Evolutionary conservation across 2,329 filamentous ascomycete species (phyloP).

Genomic region (Rhexocercosporidium sp.): DNA sequence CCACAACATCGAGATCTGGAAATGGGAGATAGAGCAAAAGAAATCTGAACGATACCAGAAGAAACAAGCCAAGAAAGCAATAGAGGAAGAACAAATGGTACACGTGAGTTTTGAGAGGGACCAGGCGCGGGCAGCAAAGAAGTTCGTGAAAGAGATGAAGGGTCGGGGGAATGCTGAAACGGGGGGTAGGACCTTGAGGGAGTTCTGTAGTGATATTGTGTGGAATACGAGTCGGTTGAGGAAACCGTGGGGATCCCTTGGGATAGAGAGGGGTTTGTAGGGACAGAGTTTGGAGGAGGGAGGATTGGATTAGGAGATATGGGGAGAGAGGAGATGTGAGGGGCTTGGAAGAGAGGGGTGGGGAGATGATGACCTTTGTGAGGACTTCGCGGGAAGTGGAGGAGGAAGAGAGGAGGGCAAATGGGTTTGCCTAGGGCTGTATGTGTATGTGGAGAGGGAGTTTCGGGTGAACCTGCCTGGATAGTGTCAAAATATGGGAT

Average conservation of each 20-base stretch:
- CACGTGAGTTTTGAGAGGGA: background rate
- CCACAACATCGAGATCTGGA: background rate
- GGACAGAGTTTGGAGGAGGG: background rate
- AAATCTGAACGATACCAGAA: background rate
- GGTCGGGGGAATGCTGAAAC: background rate
- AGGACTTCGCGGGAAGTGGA: constrained; percentile 12
- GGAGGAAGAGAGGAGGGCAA: background rate
- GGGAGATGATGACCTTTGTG: background rate
- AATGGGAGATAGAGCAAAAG: background rate
- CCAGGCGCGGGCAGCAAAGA: background rate
- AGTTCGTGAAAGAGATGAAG: background rate
- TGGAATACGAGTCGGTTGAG: too few relatives aligned
- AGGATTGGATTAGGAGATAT: background rate
- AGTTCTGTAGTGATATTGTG: too few relatives aligned
- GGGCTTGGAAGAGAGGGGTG: background rate
- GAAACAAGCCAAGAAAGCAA: background rate
- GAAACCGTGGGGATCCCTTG: too few relatives aligned
- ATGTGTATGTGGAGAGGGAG: background rate
- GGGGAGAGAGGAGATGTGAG: constrained; percentile 9
- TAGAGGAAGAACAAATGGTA: background rate
- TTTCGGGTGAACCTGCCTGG: background rate
- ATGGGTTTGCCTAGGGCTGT: background rate
- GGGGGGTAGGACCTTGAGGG: too few relatives aligned
- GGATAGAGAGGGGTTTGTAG: background rate
- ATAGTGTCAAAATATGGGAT: background rate